Evolutionary conservation across 768 basidiomycete genomes (phyloP).

Genomic region (Terana coerulea): DNA sequence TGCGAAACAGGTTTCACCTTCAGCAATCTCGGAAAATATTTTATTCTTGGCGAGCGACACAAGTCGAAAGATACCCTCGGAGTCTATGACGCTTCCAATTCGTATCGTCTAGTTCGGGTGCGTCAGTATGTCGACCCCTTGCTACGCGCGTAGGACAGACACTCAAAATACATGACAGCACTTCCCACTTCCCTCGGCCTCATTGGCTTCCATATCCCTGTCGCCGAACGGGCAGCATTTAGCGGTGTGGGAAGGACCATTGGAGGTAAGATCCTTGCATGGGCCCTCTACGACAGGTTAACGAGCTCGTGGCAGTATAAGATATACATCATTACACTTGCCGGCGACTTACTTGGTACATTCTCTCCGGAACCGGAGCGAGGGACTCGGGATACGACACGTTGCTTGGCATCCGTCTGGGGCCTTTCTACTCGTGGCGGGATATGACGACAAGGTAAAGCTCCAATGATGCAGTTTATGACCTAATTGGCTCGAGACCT

Average conservation of each 20-base stretch:
- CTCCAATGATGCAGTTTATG: not conserved
- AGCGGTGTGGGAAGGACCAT: slow-evolving; percentile 78
- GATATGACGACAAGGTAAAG: slow-evolving; percentile 83
- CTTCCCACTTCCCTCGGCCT: slow-evolving; percentile 74
- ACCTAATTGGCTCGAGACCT: not conserved
- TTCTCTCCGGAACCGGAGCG: slow-evolving; percentile 76
- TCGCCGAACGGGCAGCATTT: slow-evolving; percentile 76
- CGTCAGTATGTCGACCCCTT: slow-evolving; percentile 19
- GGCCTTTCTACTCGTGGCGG: slow-evolving; percentile 74
- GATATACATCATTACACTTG: slow-evolving; percentile 62
- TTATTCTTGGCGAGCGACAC: slow-evolving; percentile 84
- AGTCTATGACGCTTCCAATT: slow-evolving; percentile 71
- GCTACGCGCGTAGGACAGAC: not conserved
- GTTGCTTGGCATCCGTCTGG: slow-evolving; percentile 88
- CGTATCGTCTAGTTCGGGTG: slow-evolving; percentile 73
- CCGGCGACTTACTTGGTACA: slow-evolving; percentile 58
- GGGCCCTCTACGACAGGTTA: not conserved
- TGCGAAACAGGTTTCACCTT: slow-evolving; percentile 67
- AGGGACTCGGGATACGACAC: slow-evolving; percentile 74
- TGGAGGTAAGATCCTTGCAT: slow-evolving; percentile 56
- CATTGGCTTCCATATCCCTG: slow-evolving; percentile 64
- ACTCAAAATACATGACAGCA: slow-evolving; percentile 48
- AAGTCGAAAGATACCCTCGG: slow-evolving; percentile 86
- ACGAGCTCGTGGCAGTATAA: slow-evolving; percentile 54
- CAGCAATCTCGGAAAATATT: slow-evolving; percentile 76